phyloP scores from a whole-genome alignment of 495 filamentous ascomycete genomes.

The Hypomontagnella submonticulosa region DNA sequence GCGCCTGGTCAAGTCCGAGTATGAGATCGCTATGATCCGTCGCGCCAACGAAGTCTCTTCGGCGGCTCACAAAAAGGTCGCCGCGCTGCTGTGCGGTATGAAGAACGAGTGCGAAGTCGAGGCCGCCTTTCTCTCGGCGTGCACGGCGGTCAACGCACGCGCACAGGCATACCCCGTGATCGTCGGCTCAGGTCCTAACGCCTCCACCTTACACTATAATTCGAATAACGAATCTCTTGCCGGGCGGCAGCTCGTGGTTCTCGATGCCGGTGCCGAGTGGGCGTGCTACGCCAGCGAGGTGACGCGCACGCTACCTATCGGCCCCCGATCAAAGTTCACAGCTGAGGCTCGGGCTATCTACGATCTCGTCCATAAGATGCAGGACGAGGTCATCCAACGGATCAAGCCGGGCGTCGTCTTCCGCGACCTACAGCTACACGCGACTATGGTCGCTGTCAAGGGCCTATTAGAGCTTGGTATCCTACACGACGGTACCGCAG shows the following conservation, averaged over 20 bases:
- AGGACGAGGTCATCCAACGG: conserved; percentile 75
- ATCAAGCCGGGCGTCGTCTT: conserved; percentile 74
- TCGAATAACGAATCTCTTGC: conserved; percentile 77
- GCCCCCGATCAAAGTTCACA: conserved; percentile 65
- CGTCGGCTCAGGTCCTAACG: conserved; percentile 80
- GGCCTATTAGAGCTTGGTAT: conserved; percentile 79
- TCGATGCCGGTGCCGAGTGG: conserved; percentile 90
- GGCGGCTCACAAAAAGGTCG: conserved; percentile 75
- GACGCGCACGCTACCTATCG: conserved; percentile 85
- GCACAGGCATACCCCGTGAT: conserved; percentile 89
- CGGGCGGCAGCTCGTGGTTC: conserved; percentile 74
- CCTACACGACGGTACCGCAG: conserved; percentile 62
- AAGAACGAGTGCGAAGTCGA: conserved; percentile 86
- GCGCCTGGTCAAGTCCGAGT: conserved; percentile 79
- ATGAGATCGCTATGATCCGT: conserved; percentile 82
- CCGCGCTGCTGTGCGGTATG: conserved; percentile 67
- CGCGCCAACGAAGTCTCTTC: conserved; percentile 81
- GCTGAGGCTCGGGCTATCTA: conserved; percentile 77
- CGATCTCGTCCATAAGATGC: conserved; percentile 81
- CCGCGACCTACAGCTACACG: conserved; percentile 73
- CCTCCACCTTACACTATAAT: conserved; percentile 85
- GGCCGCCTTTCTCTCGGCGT: conserved; percentile 76
- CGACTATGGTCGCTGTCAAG: conserved; percentile 75
- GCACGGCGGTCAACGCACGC: conserved; percentile 75
- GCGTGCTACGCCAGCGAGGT: conserved; percentile 90